Evolutionary conservation across 352 stramenopile genomes (phyloP), one percentile per base, ranked within the genome.

Genomic region (Phytophthora pistaciae): DNA sequence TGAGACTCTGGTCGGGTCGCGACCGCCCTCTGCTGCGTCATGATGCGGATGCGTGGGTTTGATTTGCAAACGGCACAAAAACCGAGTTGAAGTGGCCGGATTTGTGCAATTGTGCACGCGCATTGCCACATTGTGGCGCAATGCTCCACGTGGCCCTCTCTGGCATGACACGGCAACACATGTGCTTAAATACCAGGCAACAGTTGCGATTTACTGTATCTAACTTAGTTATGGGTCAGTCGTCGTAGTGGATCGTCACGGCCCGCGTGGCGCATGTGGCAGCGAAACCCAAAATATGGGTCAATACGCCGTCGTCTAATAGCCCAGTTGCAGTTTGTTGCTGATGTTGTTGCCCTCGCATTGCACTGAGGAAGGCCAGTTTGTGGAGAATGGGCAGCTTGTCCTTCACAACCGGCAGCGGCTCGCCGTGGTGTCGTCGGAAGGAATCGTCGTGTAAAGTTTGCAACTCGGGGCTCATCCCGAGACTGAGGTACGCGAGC

Each of bases 401-500:
- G 8, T 54, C 13, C 25, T 78, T 53, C 38, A 75, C 65, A 29
- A 78, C 44, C 11, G 74, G 42, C 10, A 80, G 14, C 6, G 61
- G 27, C 20, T 80, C 70, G 5, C 70, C 70, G 29, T 78, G 61
- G 18, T 72, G 64, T 5, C 52, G 60, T n/a, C 57, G 52, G 11
- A 80, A 69, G 3, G 25, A 31, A 18, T 69, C 48, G 18, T 46
- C 25, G 49, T 78, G 53, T 2, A 36, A 31, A 10, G 10, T 31
- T 20, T 78, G 65, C 48, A 80, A 42, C 10, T 69, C 53, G 0
- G 55, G 57, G 21, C 48, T 64, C 44, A 75, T 55, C 3, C 61
- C 52, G 40, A 80, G 36, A 42, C 66, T 74, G 23, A 80, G 53
- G 20, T 75, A 80, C 31, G 61, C 53, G 29, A 80, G 70, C 7